phyloP scores from a whole-genome alignment of 805 yeast genomes.

The Debaryomyces maramus region DNA sequence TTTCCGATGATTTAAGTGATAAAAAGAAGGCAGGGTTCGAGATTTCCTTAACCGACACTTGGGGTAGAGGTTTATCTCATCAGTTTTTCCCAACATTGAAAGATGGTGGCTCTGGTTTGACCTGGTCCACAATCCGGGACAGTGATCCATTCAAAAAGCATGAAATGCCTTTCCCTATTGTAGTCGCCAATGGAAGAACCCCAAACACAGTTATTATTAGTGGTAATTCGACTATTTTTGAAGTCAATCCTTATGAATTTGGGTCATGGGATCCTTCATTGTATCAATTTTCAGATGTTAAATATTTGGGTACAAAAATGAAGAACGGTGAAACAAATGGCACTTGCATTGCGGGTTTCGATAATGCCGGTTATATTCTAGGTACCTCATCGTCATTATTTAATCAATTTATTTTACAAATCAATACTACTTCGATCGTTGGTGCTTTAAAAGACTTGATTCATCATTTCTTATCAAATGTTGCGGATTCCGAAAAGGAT shows the following conservation, averaged over 20 bases:
- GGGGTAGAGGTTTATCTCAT: constrained; percentile 44
- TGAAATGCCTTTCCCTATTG: constrained; percentile 42
- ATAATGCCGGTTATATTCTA: constrained; percentile 77
- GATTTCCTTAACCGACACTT: constrained; percentile 39
- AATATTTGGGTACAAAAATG: constrained; percentile 69
- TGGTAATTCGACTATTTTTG: constrained; percentile 40
- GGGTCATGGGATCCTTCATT: constrained; percentile 89
- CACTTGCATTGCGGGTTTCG: constrained; percentile 66
- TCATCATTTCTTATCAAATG: constrained; percentile 22
- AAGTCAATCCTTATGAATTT: constrained; percentile 44
- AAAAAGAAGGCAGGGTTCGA: constrained; percentile 41
- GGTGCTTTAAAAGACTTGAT: constrained; percentile 21
- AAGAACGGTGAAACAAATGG: constrained; percentile 49
- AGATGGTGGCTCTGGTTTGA: constrained; percentile 29
- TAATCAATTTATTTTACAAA: constrained; percentile 60
- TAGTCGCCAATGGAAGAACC: constrained; percentile 39
- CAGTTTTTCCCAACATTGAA: constrained; percentile 34
- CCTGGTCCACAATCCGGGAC: constrained; percentile 32
- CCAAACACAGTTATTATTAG: constrained; percentile 30
- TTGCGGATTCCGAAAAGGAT: constrained; percentile 56
- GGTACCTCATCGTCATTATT: constrained; percentile 85
- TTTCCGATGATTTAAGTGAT: constrained; percentile 27
- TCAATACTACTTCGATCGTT: constrained; percentile 43
- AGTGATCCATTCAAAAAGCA: constrained; percentile 25
- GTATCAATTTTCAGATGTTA: constrained; percentile 60